Percentiles rank a stretch among this genome's conserved stretches.
Conservation (phyloP, 768 basidiomycete species). For the Psilocybe subaeruginosa region DNA sequence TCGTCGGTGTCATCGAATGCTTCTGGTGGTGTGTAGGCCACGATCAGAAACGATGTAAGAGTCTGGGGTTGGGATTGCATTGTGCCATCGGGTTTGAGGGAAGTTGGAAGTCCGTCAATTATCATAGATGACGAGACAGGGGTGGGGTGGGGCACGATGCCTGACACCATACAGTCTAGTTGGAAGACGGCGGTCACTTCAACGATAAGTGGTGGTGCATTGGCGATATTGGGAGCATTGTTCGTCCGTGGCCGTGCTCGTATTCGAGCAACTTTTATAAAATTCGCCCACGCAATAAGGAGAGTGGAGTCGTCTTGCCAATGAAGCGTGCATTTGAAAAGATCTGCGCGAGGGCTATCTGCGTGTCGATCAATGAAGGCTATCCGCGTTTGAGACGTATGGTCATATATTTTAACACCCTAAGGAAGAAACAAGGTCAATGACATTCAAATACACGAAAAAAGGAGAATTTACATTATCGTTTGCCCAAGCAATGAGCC, state of each 20-base stretch:
- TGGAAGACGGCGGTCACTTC: slow-evolving; percentile 93
- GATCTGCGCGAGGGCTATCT: slow-evolving; percentile 87
- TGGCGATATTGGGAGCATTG: slow-evolving; percentile 44
- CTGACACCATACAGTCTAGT: slow-evolving; percentile 94
- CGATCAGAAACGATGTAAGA: slow-evolving; percentile 78
- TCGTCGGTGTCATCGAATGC: slow-evolving; percentile 61
- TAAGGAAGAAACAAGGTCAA: slow-evolving; percentile 28
- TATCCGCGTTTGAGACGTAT: slow-evolving; percentile 72
- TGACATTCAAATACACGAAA: background rate
- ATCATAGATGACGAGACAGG: slow-evolving; percentile 27
- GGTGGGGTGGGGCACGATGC: slow-evolving; percentile 79
- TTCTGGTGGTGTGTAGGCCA: slow-evolving; percentile 87
- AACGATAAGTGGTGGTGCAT: slow-evolving; percentile 64
- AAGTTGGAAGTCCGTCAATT: slow-evolving; percentile 16
- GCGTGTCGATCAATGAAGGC: slow-evolving; percentile 83
- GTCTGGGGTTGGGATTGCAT: slow-evolving; percentile 25
- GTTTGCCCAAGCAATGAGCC: slow-evolving; percentile 95
- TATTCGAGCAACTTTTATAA: slow-evolving; percentile 88
- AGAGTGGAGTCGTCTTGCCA: slow-evolving; percentile 95
- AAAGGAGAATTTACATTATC: slow-evolving; percentile 66
- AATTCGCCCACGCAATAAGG: slow-evolving; percentile 92
- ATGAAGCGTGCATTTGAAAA: slow-evolving; percentile 89
- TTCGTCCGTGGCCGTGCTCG: slow-evolving; percentile 58
- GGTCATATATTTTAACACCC: slow-evolving; percentile 96
- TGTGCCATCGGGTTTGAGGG: slow-evolving; percentile 18